Percentiles rank a stretch among this genome's conserved stretches.
phyloP scores from a whole-genome alignment of 805 yeast genomes.

The Teunomyces barrocoloradensis region DNA sequence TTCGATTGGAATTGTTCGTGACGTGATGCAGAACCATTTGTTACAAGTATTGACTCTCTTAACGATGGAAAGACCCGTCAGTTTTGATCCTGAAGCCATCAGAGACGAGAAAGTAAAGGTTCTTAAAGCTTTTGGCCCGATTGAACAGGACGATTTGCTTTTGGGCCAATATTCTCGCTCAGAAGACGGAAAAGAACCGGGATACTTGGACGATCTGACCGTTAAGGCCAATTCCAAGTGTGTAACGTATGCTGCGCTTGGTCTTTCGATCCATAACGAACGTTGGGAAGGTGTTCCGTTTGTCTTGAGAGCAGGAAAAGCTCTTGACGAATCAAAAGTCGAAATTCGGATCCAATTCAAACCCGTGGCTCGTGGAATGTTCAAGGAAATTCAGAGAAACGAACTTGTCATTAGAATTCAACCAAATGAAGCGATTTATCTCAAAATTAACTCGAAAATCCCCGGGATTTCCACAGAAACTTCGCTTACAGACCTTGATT shows the following conservation, averaged over 20 bases:
- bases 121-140: constrained; percentile 71
- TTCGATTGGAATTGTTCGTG: constrained; percentile 91
- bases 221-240: constrained; percentile 80
- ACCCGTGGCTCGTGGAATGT: constrained; percentile 80
- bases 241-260: constrained; percentile 88
- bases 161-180: constrained; percentile 87
- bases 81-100: constrained; percentile 88
- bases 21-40: constrained; percentile 97
- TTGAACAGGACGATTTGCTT: constrained; percentile 63
- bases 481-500: constrained; percentile 84
- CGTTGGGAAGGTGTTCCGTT: constrained; percentile 99
- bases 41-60: constrained; percentile 87
- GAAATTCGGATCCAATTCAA: constrained; percentile 93
- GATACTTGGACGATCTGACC: constrained; percentile 88
- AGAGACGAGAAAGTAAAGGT: constrained; percentile 97
- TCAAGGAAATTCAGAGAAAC: constrained; percentile 78
- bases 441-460: constrained; percentile 89
- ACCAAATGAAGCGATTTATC: constrained; percentile 90
- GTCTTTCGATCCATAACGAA: constrained; percentile 78
- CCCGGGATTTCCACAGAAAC: constrained; percentile 88
- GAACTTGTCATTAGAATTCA: constrained; percentile 93
- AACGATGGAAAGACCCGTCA: constrained; percentile 93
- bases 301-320: constrained; percentile 95
- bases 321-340: constrained; percentile 91
- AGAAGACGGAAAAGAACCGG: constrained; percentile 85